Percentiles rank a stretch among this genome's conserved stretches.
phyloP scores from a whole-genome alignment of 164 flowering plant species.

The Piper longum region DNA sequence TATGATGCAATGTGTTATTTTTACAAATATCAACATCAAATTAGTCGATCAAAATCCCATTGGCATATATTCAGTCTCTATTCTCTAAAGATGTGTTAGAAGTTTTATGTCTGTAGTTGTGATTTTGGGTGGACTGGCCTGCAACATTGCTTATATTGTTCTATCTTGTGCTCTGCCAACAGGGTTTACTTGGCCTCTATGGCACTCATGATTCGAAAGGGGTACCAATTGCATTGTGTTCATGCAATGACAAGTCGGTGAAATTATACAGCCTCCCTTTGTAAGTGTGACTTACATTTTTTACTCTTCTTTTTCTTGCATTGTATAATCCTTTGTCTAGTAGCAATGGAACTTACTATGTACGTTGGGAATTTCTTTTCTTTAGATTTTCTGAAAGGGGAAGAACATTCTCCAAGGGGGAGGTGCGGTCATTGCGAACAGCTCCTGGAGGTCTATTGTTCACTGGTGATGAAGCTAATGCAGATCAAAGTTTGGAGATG shows the following conservation, averaged over 20 bases:
- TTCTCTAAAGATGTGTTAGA: too few species aligned
- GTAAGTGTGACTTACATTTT: conserved; percentile 32
- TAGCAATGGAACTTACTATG: not conserved
- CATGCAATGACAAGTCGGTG: conserved; percentile 38
- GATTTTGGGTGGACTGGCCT: too few species aligned
- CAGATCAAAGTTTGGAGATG: conserved; percentile 70
- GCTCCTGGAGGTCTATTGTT: conserved; percentile 80
- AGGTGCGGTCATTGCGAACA: conserved; percentile 46
- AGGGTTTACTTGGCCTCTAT: conserved; percentile 28
- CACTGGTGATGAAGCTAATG: conserved; percentile 78
- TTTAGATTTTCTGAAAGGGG: conserved; percentile 69
- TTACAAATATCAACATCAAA: too few species aligned
- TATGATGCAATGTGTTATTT: too few species aligned
- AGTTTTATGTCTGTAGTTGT: too few species aligned
- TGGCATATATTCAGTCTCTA: too few species aligned
- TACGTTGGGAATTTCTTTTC: not conserved
- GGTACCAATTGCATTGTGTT: conserved; percentile 36
- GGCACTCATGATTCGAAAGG: conserved; percentile 39
- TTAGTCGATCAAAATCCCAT: too few species aligned
- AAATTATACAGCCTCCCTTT: conserved; percentile 66
- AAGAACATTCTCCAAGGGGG: conserved; percentile 51
- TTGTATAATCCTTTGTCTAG: not conserved
- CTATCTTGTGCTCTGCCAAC: not conserved
- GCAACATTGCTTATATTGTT: not conserved
- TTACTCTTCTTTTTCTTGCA: not conserved